Base-by-base conservation (phyloP, 495 filamentous ascomycete genomes). In the Penicillium chermesinum region DNA sequence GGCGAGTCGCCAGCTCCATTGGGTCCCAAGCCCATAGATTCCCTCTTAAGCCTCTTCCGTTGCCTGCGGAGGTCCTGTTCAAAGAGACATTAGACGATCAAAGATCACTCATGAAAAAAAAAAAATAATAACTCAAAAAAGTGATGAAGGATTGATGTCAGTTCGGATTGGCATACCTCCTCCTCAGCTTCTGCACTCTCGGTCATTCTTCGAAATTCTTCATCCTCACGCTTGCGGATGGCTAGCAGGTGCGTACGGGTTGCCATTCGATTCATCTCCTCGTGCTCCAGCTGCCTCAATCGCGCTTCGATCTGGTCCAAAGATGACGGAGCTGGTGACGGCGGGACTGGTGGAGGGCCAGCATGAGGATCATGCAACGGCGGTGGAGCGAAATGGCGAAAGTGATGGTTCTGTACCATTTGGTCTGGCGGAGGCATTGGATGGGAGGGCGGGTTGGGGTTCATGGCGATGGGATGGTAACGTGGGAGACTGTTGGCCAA, bases 401-500 rank as follows among this genome's bases (percentile, higher is more conserved):
- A 73, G 45, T 68, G 67, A 41, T 66, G 67, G 43, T 55, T 62
- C 19, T 66, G 69, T 32, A 69, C 58, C 60, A 71, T 60, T 40
- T 65, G 58, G 1, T 72, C 66, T 21, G 66, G 64, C 7, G 61
- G 55, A 15, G 67, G 64, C 47, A 62, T 60, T 46, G 61, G 63
- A 41, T 67, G 64, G 27, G 67, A 53, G 37, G 60, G 54, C 22
- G 66, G 64, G 42, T 64, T 66, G 10, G 71, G 69, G 50, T 75
- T 75, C 63, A 73, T 75, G 45, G 71, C 71, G 54, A 75, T 73
- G 22, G 71, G 69, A 41, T 73, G 70, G 38, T 73, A 73, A 30
- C 71, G 69, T 30, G 69, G 67, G 2, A 72, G 58, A 52, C 54
- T 55, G 56, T 64, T 64, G 21, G 55, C 61, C 41, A 66, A 49